Conservation (phyloP, 768 basidiomycete species). For the Zangia roseola region DNA sequence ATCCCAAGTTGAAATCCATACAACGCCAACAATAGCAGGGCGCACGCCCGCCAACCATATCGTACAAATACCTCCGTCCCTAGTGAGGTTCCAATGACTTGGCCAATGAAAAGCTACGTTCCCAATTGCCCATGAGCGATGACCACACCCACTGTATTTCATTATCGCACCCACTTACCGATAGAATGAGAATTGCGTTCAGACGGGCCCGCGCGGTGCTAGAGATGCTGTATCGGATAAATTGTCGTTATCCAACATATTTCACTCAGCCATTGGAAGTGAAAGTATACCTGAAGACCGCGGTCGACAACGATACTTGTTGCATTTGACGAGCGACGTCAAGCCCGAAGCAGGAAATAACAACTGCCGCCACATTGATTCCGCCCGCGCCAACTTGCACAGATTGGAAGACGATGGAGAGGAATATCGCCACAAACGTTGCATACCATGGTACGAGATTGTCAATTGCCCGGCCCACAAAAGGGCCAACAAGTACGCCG, state of each 20-base stretch:
- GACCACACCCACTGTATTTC: too few species aligned
- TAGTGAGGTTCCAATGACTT: constrained; percentile 79
- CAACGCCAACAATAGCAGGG: constrained; percentile 59
- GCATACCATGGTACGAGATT: constrained; percentile 76
- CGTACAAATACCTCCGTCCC: constrained; percentile 69
- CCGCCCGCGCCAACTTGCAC: constrained; percentile 73
- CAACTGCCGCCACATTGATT: constrained; percentile 65
- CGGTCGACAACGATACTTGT: constrained; percentile 64
- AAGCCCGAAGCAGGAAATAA: constrained; percentile 67
- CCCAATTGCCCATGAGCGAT: background rate
- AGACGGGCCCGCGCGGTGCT: constrained; percentile 61
- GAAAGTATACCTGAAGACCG: constrained; percentile 50
- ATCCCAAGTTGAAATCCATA: constrained; percentile 54
- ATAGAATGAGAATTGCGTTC: constrained; percentile 74
- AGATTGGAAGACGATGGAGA: constrained; percentile 50
- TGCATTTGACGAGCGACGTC: constrained; percentile 74
- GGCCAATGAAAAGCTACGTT: constrained; percentile 62
- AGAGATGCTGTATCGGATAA: constrained; percentile 25
- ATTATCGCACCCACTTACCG: constrained; percentile 38
- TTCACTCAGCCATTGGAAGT: background rate
- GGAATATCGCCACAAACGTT: constrained; percentile 52
- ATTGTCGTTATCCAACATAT: constrained; percentile 6
- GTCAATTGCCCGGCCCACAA: constrained; percentile 70
- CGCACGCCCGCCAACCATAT: constrained; percentile 69
- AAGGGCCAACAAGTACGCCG: constrained; percentile 66